Evolutionary conservation across 1,284 basidiomycete genomes (phyloP), one percentile per base, ranked within the genome.

Genomic region (Prillingera fragicola): DNA sequence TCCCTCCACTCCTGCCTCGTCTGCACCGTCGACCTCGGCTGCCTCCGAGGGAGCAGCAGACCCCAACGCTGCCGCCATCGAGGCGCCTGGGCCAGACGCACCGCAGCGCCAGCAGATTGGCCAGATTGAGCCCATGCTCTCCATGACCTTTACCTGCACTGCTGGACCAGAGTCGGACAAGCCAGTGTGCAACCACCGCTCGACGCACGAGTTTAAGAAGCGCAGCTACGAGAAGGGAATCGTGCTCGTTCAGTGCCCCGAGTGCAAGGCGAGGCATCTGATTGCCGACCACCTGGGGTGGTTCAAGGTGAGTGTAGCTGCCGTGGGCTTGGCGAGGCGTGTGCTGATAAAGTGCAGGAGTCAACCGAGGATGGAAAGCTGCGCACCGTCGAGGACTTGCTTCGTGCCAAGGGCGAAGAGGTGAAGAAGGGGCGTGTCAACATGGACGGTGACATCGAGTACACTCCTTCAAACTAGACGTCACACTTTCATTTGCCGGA

Each of bases 281-380:
- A 89, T 91, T 61, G 90, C 91, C 8, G 90, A 95, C 64, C 83
- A 95, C 61, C 70, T 95, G 13, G 87, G 87, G 1, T 95, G 91
- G 91, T 95, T 95, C 74, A 67, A 70, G 40, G 67, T 65, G 41
- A 34, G 62, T 54, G n/a, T n/a, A n/a, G n/a, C n/a, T n/a, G n/a
- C 15, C 23, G n/a, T 2, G 18, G 7, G 33, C 3, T 21, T 18
- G 18, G 33, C 9, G 33, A 12, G 6, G 24, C 13, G n/a, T 17
- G 28, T 37, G 31, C 18, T 27, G 13, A 13, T 38, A 5, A 29
- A 35, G 8, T 15, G 18, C 38, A 73, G 62, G 62, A 71, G 48
- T 52, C 61, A 14, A 87, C 84, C 1, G 74, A 82, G 48, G 81
- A 81, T 4, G 87, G 86, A 3, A 80, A 79, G 56, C 67, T 84